Evolutionary conservation across 179 eudicot species (phyloP), one percentile per base, ranked within the genome.

Genomic region (Camellia oleifera): DNA sequence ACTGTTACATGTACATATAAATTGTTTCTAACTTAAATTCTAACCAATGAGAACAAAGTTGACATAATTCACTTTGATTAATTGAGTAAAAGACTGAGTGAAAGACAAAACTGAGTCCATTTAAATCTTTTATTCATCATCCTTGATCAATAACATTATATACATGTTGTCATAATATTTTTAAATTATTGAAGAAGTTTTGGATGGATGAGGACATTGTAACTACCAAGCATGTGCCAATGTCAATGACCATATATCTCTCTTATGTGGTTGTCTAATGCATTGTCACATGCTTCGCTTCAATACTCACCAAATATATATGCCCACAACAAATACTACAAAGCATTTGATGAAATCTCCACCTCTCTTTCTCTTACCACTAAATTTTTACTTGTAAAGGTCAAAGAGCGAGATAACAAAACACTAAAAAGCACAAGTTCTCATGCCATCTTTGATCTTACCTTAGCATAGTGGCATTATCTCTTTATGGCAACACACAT

Each of bases 221-320:
- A 58, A 58, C 54, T 26, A 10, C 77, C 65, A 75, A 74, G n/a
- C 56, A 75, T 75, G 78, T 60, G 77, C 77, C 12, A 15, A 7
- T 44, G 32, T 42, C 77, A 58, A 57, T 42, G 3, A 14, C 61
- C 11, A 62, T 26, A 58, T 54, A n/a, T 26, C 75, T 52, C 75
- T 52, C 75, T 50, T 65, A 10, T 54, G 42, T 14, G 50, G 18
- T 4, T 40, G 71, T 15, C 45, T 67, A 48, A 67, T 48, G 11
- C 52, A 14, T 26, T 26, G 18, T 1, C 15, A 42, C 32, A 15
- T 46, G 20, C 71, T 13, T 5, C 17, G 10, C 72, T 40, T 68
- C 52, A 64, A 64, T 14, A 42, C 72, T 7, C 48, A 40, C 72
- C 18, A 68, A 64, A 10, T 13, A 11, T 5, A 26, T 26, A 26